Evolutionary conservation across 2,329 filamentous ascomycete genomes (phyloP).

Genomic region (Epichloe bromicola): DNA sequence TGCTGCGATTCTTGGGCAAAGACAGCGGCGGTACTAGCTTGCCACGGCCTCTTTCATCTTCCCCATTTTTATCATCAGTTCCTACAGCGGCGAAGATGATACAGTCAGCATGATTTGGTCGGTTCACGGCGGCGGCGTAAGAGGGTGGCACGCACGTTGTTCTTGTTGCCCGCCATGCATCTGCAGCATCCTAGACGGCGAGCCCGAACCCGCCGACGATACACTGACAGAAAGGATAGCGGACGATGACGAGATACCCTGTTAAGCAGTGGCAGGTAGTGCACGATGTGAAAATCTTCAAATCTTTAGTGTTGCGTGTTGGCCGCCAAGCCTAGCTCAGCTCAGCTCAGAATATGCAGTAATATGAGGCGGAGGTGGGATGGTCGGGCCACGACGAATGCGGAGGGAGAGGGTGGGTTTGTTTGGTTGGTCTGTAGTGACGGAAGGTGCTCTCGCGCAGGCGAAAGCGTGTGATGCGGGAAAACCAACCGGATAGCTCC

Average conservation of each 20-base stretch:
- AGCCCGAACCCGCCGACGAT: slow-evolving; percentile 7
- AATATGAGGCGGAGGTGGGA: neutral
- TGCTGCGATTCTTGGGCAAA: slow-evolving; percentile 52
- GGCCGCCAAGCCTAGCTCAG: slow-evolving; percentile 1
- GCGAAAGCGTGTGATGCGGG: no score
- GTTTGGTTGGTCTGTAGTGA: neutral
- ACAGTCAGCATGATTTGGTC: slow-evolving; percentile 4
- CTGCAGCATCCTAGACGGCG: slow-evolving; percentile 29
- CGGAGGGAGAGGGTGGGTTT: neutral
- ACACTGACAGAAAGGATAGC: slow-evolving; percentile 7
- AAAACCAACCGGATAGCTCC: no score
- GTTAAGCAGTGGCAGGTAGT: neutral
- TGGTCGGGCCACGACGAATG: neutral
- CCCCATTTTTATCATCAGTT: slow-evolving; percentile 19
- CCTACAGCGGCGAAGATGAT: slow-evolving; percentile 15
- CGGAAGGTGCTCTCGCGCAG: neutral
- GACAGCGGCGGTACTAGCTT: slow-evolving; percentile 34
- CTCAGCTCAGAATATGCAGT: neutral
- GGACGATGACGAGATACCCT: slow-evolving; percentile 9
- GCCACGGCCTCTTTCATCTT: slow-evolving; percentile 28
- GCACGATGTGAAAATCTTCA: neutral
- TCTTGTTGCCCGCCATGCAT: slow-evolving; percentile 29
- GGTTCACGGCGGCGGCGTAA: neutral
- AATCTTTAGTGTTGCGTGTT: neutral
- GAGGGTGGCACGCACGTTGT: slow-evolving; percentile 21